These are phyloP conservation scores for Colletotrichum sp. DNA, from an alignment of 2,329 filamentous ascomycete genomes.

Conservation along the genomic window DNA sequence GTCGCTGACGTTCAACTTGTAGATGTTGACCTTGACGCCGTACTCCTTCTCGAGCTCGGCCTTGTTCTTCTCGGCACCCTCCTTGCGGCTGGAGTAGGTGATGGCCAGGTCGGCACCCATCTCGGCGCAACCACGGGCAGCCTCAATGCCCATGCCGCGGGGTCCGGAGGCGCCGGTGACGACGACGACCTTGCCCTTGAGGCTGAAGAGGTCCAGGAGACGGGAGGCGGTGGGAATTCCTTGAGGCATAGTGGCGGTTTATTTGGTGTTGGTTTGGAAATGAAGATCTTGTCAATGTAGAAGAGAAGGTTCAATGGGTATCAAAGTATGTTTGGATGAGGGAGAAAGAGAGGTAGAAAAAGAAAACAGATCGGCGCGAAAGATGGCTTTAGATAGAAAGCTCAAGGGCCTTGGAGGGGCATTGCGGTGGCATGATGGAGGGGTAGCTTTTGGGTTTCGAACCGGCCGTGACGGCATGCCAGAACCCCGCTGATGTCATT, in stretches of 20 bases:
- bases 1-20: slow-evolving; percentile 63
- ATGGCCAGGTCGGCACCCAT: slow-evolving; percentile 74
- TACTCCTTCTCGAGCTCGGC: slow-evolving; percentile 69
- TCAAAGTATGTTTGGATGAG: not conserved
- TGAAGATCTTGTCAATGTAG: not conserved
- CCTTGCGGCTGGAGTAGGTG: slow-evolving; percentile 74
- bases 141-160: slow-evolving; percentile 73
- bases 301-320: not conserved
- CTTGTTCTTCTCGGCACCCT: slow-evolving; percentile 70
- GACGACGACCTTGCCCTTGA: slow-evolving; percentile 76
- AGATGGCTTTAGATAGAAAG: slow-evolving; percentile 5
- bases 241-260: slow-evolving; percentile 8
- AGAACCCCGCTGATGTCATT: slow-evolving; percentile 20
- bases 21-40: slow-evolving; percentile 69
- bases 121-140: slow-evolving; percentile 73
- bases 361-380: not conserved
- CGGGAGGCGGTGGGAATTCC: slow-evolving; percentile 58
- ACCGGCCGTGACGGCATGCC: slow-evolving; percentile 15
- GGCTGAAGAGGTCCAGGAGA: slow-evolving; percentile 71
- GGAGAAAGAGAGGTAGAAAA: not conserved
- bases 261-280: not conserved
- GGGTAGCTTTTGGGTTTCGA: slow-evolving; percentile 11
- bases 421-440: slow-evolving; percentile 14
- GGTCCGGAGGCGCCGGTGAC: slow-evolving; percentile 74
- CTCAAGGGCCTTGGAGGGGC: not conserved